These are phyloP conservation scores for Podila minutissima DNA, from an alignment of 192 early-diverging fungal species.

Conservation along the genomic window DNA sequence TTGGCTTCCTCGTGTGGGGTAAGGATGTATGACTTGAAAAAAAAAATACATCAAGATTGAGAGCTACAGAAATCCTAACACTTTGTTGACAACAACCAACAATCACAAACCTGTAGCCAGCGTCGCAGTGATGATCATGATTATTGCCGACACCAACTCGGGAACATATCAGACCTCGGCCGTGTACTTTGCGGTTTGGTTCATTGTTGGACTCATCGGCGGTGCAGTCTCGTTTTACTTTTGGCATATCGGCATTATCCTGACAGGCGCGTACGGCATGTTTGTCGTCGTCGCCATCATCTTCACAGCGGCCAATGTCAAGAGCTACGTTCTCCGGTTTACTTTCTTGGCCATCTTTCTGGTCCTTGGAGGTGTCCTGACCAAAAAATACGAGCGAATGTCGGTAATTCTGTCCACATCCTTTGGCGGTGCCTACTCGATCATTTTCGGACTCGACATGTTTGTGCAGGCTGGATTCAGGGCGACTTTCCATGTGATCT, in stretches of 20 bases:
- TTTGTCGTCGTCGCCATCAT: constrained; percentile 36
- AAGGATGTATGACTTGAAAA: neutral
- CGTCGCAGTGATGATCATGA: constrained; percentile 44
- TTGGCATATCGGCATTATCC: constrained; percentile 55
- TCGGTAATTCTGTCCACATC: constrained; percentile 51
- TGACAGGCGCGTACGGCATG: constrained; percentile 52
- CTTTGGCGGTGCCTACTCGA: constrained; percentile 41
- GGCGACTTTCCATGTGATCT: constrained; percentile 44
- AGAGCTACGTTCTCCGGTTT: constrained; percentile 35
- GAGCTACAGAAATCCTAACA: neutral
- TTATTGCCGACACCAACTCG: constrained; percentile 32
- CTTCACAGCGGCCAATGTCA: constrained; percentile 40
- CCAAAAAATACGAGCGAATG: constrained; percentile 33
- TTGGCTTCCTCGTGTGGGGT: constrained; percentile 53
- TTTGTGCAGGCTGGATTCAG: constrained; percentile 48
- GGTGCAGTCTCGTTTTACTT: constrained; percentile 37
- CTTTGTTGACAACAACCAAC: neutral
- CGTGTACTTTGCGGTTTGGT: constrained; percentile 49
- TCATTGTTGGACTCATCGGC: constrained; percentile 36
- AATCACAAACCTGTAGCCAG: constrained; percentile 28
- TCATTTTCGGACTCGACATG: constrained; percentile 54
- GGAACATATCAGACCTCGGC: constrained; percentile 26
- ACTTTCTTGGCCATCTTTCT: constrained; percentile 18
- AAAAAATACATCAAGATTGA: too few species aligned
- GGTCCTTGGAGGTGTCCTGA: constrained; percentile 23